phyloP scores from a whole-genome alignment of 2,329 filamentous ascomycete species.

The Alternaria solani region DNA sequence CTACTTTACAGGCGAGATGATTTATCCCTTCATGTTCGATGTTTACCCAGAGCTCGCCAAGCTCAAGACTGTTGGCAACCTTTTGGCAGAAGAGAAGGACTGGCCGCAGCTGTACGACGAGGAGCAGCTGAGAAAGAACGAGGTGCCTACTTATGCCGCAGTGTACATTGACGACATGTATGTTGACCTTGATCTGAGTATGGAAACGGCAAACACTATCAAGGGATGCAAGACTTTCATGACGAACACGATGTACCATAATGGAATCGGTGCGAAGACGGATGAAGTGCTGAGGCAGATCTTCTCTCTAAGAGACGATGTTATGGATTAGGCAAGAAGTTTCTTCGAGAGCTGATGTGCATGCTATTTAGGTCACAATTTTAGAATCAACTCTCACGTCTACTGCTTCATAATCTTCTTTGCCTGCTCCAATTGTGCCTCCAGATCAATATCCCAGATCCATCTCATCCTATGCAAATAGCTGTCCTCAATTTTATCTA shows the following conservation, averaged over 20 bases:
- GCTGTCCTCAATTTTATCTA: slow-evolving; percentile 48
- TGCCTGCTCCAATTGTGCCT: slow-evolving; percentile 45
- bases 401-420: slow-evolving; percentile 33
- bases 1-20: slow-evolving; percentile 91
- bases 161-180: slow-evolving; percentile 92
- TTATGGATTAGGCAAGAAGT: slow-evolving; percentile 58
- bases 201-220: slow-evolving; percentile 77
- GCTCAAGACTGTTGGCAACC: slow-evolving; percentile 72
- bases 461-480: slow-evolving; percentile 46
- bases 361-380: not conserved
- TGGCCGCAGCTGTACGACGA: slow-evolving; percentile 83
- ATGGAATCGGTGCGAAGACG: slow-evolving; percentile 75
- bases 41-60: slow-evolving; percentile 78
- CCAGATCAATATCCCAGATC: slow-evolving; percentile 54
- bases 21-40: slow-evolving; percentile 85
- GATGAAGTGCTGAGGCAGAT: slow-evolving; percentile 80
- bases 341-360: not conserved
- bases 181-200: slow-evolving; percentile 78
- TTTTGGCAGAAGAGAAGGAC: slow-evolving; percentile 70
- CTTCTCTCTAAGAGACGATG: slow-evolving; percentile 78
- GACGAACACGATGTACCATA: slow-evolving; percentile 88
- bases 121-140: slow-evolving; percentile 75
- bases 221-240: slow-evolving; percentile 80
- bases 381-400: not conserved
- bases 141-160: slow-evolving; percentile 85